Base-by-base conservation (phyloP, 352 stramenopile species). In the Blastocystis sp. region DNA sequence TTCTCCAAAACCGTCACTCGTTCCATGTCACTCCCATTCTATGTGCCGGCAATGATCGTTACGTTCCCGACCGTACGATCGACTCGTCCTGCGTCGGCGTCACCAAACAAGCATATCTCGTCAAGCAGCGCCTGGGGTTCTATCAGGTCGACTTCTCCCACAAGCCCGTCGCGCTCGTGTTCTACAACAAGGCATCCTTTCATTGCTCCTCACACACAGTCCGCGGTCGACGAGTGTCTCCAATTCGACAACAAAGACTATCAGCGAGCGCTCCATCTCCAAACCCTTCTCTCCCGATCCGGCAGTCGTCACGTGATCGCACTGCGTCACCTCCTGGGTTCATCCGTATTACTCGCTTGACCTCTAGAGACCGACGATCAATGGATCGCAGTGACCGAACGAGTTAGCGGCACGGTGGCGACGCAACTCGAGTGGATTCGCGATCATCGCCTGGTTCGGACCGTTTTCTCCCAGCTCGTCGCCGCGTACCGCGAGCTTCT, bases 221-320 rank as follows among this genome's bases (percentile, higher is more conserved):
- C 69, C 0, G 29, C 24, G 3, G 29, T 81, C 34, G 63, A 44
- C 53, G 69, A 81, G 40, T 40, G 44, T n/a, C 36, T 64, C 4
- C 69, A 64, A 38, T 81, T 81, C 36, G 69, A 81, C 1, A 44
- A 81, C 24, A 81, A 81, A n/a, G 69, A 81, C 46, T 65, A 64
- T 14, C 69, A 49, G 29, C 69, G 36, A 16, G 69, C 46, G 1
- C 53, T 81, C n/a, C 69, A 44, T 9, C 61, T 81, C 27, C 69
- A 81, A 65, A 44, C 46, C 16, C 69, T 81, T 2, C 61, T 63
- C 21, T 63, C 61, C 29, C 46, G 40, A 9, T 44, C 44, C 27
- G 69, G 42, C 29, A 81, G 63, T 61, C 7, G 21, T 1, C 46
- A 81, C 40, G 69, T 81, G 0, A 44, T 81, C 11, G 63, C 61